Percentiles rank a stretch among this genome's conserved stretches.
Conservation (phyloP, 306 rosid genomes). For the Casuarina glauca region DNA sequence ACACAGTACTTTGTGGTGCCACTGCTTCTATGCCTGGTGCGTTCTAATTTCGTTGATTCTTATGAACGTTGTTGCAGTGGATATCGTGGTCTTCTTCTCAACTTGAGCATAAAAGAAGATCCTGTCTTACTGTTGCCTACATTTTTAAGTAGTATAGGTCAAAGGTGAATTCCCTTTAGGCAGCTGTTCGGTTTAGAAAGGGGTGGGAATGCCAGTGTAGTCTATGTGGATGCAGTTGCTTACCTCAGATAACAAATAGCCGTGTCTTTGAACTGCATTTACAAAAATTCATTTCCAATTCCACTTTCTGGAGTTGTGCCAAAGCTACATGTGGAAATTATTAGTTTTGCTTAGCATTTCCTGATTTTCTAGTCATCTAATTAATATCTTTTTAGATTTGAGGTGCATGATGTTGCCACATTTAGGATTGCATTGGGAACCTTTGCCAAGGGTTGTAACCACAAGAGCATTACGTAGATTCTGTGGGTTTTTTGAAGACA, state of each 20-base stretch:
- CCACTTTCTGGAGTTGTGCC: too few species aligned
- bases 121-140: background rate
- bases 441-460: too few species aligned
- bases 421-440: too few species aligned
- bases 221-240: background rate
- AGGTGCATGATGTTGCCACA: too few species aligned
- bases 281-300: too few species aligned
- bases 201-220: background rate
- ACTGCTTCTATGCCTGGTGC: constrained; percentile 82
- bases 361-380: background rate
- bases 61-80: constrained; percentile 12
- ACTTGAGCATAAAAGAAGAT: background rate
- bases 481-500: too few species aligned
- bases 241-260: background rate
- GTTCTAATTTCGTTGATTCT: constrained; percentile 14
- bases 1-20: constrained; percentile 90
- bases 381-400: too few species aligned
- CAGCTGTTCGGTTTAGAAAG: background rate
- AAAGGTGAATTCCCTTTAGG: background rate
- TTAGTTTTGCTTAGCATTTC: background rate
- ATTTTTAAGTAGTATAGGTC: background rate
- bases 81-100: constrained; percentile 14
- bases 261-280: background rate
- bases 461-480: too few species aligned
- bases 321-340: background rate